phyloP scores from a whole-genome alignment of 2,329 filamentous ascomycete species.

The Leptographium radiaticola region DNA sequence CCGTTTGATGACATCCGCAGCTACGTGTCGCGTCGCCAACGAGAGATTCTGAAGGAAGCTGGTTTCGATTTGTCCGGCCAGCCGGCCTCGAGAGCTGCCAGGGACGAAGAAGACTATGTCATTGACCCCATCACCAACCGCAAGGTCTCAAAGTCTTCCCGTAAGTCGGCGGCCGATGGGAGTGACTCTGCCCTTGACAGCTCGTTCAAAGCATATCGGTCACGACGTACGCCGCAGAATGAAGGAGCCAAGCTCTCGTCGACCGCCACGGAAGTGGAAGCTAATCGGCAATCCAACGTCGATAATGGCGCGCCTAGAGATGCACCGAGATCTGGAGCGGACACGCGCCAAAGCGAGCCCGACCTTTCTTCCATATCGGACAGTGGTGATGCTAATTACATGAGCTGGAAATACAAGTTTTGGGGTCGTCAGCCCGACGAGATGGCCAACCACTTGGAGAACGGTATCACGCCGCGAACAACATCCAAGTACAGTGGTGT shows the following conservation, averaged over 20 bases:
- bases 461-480: not conserved
- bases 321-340: slow-evolving; percentile 16
- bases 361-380: slow-evolving; percentile 1
- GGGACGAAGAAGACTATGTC: slow-evolving; percentile 21
- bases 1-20: slow-evolving; percentile 21
- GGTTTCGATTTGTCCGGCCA: slow-evolving; percentile 9
- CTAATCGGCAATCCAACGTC: slow-evolving; percentile 16
- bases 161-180: slow-evolving; percentile 11
- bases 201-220: slow-evolving; percentile 21
- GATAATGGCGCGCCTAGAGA: not conserved
- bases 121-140: slow-evolving; percentile 50
- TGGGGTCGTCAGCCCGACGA: slow-evolving; percentile 12
- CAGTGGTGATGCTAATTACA: slow-evolving; percentile 3
- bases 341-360: slow-evolving; percentile 17
- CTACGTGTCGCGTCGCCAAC: slow-evolving; percentile 15
- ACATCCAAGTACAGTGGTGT: slow-evolving; percentile 5
- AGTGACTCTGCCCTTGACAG: slow-evolving; percentile 15
- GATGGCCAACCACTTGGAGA: not conserved
- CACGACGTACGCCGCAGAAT: slow-evolving; percentile 17
- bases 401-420: slow-evolving; percentile 10
- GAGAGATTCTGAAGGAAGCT: slow-evolving; percentile 6
- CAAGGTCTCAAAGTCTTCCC: slow-evolving; percentile 23
- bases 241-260: slow-evolving; percentile 5
- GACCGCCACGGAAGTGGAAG: slow-evolving; percentile 19
- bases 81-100: not conserved